Conservation (phyloP, 2,329 filamentous ascomycete genomes). For the Fusarium keratoplasticum region DNA sequence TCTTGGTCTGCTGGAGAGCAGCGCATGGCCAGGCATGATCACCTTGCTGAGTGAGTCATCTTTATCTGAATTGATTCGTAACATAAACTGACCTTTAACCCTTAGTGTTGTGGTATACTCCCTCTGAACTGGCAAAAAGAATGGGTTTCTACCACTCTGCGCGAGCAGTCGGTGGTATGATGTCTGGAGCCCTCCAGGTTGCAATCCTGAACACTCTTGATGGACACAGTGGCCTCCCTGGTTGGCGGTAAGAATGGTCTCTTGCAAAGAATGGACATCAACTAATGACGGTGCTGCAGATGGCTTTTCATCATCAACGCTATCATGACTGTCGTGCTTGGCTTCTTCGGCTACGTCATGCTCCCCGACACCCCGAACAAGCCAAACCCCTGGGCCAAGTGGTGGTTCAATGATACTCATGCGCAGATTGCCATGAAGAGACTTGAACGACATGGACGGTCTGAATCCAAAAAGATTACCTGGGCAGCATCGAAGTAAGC, state of each 20-base stretch:
- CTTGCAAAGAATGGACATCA: background rate
- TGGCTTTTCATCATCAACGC: background rate
- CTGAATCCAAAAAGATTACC: background rate
- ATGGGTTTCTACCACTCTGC: background rate
- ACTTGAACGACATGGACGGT: background rate
- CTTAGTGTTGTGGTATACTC: background rate
- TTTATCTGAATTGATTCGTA: background rate
- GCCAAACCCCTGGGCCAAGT: background rate
- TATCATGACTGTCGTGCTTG: background rate
- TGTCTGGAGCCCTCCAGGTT: background rate
- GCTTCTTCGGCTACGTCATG: background rate
- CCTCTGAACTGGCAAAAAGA: background rate
- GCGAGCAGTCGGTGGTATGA: background rate
- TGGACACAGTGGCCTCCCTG: background rate
- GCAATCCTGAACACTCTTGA: background rate
- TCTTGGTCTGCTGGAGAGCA: background rate
- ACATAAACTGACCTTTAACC: background rate
- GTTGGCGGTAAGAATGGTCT: background rate
- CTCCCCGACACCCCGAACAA: background rate
- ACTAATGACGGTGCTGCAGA: background rate
- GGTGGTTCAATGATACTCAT: background rate
- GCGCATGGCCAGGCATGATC: background rate
- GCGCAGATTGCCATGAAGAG: background rate
- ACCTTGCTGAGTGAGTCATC: background rate
- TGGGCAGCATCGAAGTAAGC: background rate